These are phyloP conservation scores for Suhomyces bolitotheri DNA, from an alignment of 1,139 yeast species.

Conservation along the genomic window DNA sequence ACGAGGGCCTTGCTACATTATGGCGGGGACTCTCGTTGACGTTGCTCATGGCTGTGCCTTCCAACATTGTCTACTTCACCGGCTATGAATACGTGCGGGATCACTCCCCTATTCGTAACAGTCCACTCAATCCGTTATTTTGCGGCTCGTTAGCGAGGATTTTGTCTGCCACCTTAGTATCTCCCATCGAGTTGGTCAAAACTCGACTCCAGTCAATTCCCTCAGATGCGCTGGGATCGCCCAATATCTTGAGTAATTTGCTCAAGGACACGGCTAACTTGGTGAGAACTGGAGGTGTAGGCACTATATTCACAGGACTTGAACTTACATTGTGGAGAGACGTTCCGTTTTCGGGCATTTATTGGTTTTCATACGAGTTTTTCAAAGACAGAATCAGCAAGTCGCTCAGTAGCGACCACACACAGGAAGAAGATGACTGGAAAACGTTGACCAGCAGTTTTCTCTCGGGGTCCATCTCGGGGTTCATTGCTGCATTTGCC, in stretches of 20 bases:
- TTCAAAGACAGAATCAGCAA: slow-evolving; percentile 31
- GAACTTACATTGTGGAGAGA: slow-evolving; percentile 93
- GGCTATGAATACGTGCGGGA: slow-evolving; percentile 89
- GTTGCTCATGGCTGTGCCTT: slow-evolving; percentile 85
- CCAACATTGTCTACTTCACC: slow-evolving; percentile 90
- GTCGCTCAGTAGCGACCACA: slow-evolving; percentile 28
- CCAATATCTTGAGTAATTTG: slow-evolving; percentile 47
- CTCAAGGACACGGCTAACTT: slow-evolving; percentile 57
- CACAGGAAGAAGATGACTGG: slow-evolving; percentile 36
- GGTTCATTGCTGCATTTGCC: slow-evolving; percentile 77
- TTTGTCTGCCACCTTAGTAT: slow-evolving; percentile 78
- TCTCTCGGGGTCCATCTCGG: slow-evolving; percentile 81
- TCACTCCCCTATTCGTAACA: slow-evolving; percentile 57
- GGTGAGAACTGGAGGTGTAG: slow-evolving; percentile 57
- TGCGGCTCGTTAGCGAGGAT: slow-evolving; percentile 88
- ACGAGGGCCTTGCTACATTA: slow-evolving; percentile 75
- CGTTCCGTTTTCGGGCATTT: slow-evolving; percentile 93
- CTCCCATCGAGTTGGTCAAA: slow-evolving; percentile 85
- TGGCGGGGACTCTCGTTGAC: slow-evolving; percentile 92
- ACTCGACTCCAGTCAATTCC: slow-evolving; percentile 90
- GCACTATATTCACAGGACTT: slow-evolving; percentile 78
- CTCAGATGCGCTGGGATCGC: slow-evolving; percentile 25
- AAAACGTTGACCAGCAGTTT: slow-evolving; percentile 73
- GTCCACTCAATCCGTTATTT: slow-evolving; percentile 66
- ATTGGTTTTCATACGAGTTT: slow-evolving; percentile 84